A percentile compares a stretch with the other conserved stretches of the same genome.
Conservation (phyloP, 306 rosid species). For the Fragaria nilgerrensis region DNA sequence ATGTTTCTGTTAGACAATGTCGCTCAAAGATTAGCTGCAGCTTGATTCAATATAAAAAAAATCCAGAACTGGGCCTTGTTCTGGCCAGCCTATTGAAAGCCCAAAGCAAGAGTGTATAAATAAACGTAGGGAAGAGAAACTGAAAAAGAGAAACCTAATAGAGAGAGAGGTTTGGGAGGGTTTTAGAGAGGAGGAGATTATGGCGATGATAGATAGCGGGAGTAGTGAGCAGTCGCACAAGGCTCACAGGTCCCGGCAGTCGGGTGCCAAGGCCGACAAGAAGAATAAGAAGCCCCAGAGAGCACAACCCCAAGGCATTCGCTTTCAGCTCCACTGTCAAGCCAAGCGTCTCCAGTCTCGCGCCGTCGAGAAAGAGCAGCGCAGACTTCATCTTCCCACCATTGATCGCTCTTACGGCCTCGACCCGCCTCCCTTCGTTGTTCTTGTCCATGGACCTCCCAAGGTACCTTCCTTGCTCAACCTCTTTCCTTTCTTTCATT, state of each 20-base stretch:
- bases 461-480: conserved; percentile 30
- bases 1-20: too few relatives aligned
- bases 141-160: neutral
- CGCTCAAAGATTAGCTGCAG: too few relatives aligned
- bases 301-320: conserved; percentile 76
- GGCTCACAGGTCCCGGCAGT: conserved; percentile 66
- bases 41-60: too few relatives aligned
- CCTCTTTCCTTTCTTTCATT: neutral
- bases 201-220: conserved; percentile 33
- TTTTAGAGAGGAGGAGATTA: conserved; percentile 47
- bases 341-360: conserved; percentile 87
- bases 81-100: too few relatives aligned
- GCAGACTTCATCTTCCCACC: conserved; percentile 76
- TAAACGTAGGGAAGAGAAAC: too few relatives aligned
- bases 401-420: conserved; percentile 68
- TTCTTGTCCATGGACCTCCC: conserved; percentile 97
- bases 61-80: too few relatives aligned
- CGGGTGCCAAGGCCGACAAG: conserved; percentile 63
- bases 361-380: conserved; percentile 93
- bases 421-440: conserved; percentile 76
- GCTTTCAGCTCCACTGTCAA: conserved; percentile 67
- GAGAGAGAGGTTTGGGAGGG: neutral
- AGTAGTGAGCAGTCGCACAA: conserved; percentile 67
- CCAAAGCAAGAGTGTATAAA: too few relatives aligned
- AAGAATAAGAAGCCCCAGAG: conserved; percentile 38